phyloP scores from a whole-genome alignment of 2,329 filamentous ascomycete species.

The Beauveria australis region DNA sequence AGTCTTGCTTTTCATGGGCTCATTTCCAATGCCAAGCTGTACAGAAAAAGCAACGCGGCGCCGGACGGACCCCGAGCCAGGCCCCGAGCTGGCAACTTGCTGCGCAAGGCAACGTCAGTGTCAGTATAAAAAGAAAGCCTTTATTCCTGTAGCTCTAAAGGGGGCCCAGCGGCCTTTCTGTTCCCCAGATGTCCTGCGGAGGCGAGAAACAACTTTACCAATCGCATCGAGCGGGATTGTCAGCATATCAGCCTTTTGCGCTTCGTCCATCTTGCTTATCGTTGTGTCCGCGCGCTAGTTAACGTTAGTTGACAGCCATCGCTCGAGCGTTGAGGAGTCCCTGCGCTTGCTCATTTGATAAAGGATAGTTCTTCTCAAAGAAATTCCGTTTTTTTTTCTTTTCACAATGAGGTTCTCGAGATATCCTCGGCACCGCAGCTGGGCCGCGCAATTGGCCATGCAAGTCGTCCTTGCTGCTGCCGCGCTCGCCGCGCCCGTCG shows the following conservation, averaged over 20 bases:
- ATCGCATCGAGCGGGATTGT: not conserved
- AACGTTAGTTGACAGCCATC: not conserved
- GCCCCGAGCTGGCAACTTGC: too few species aligned
- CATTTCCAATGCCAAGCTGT: too few species aligned
- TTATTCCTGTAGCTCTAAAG: too few species aligned
- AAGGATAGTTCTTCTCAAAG: too few species aligned
- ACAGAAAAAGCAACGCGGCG: too few species aligned
- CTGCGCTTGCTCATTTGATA: not conserved
- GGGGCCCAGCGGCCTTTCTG: too few species aligned
- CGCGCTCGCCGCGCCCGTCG: not conserved
- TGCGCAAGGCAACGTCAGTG: too few species aligned
- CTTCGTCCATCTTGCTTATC: not conserved
- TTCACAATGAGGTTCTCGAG: not conserved
- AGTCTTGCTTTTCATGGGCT: too few species aligned
- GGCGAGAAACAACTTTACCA: not conserved
- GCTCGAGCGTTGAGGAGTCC: not conserved
- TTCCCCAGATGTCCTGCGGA: too few species aligned
- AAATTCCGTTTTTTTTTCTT: too few species aligned
- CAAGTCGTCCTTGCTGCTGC: not conserved
- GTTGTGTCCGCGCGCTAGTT: not conserved
- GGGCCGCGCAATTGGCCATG: constrained; percentile 6
- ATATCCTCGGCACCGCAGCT: not conserved
- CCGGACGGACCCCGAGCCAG: too few species aligned
- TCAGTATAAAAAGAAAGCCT: too few species aligned
- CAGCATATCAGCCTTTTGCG: not conserved